Conservation (phyloP, 192 early-diverging fungal genomes). For the Allomyces macrogynus region DNA sequence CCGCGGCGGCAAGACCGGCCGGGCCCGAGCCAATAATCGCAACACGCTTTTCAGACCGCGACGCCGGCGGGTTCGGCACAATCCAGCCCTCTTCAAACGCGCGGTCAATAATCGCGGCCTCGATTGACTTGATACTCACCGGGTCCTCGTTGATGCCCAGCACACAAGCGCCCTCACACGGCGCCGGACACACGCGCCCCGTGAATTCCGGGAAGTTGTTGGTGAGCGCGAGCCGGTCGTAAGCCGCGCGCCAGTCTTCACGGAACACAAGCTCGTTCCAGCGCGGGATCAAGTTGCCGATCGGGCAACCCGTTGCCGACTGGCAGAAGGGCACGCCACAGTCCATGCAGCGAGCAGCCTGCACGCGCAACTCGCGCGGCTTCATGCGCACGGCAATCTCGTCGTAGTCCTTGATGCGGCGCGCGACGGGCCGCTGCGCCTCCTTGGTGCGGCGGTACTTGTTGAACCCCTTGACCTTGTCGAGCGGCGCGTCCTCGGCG, state of each 20-base stretch:
- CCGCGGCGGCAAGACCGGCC: slow-evolving; percentile 83
- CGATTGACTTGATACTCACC: slow-evolving; percentile 92
- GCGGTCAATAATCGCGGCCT: slow-evolving; percentile 92
- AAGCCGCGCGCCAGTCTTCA: slow-evolving; percentile 88
- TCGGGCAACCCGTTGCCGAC: slow-evolving; percentile 80
- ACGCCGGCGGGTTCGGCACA: slow-evolving; percentile 52
- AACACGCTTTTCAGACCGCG: slow-evolving; percentile 62
- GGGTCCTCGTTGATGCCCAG: slow-evolving; percentile 86
- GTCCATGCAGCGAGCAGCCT: slow-evolving; percentile 94
- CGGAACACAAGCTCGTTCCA: slow-evolving; percentile 97
- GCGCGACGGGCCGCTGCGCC: slow-evolving; percentile 60
- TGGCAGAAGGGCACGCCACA: slow-evolving; percentile 98
- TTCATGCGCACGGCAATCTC: slow-evolving; percentile 84
- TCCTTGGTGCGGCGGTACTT: slow-evolving; percentile 81
- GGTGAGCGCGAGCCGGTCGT: slow-evolving; percentile 80
- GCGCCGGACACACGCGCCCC: slow-evolving; percentile 94
- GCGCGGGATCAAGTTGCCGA: slow-evolving; percentile 97
- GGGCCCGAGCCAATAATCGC: slow-evolving; percentile 92
- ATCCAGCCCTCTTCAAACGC: slow-evolving; percentile 97
- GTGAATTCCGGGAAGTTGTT: slow-evolving; percentile 99
- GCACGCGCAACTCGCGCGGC: slow-evolving; percentile 58
- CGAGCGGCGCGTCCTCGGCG: slow-evolving; percentile 37
- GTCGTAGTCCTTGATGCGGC: slow-evolving; percentile 74
- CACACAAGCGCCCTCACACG: slow-evolving; percentile 90
- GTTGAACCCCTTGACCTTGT: slow-evolving; percentile 89